phyloP scores from a whole-genome alignment of 352 stramenopile species.

The Globisporangium carolinianum region DNA sequence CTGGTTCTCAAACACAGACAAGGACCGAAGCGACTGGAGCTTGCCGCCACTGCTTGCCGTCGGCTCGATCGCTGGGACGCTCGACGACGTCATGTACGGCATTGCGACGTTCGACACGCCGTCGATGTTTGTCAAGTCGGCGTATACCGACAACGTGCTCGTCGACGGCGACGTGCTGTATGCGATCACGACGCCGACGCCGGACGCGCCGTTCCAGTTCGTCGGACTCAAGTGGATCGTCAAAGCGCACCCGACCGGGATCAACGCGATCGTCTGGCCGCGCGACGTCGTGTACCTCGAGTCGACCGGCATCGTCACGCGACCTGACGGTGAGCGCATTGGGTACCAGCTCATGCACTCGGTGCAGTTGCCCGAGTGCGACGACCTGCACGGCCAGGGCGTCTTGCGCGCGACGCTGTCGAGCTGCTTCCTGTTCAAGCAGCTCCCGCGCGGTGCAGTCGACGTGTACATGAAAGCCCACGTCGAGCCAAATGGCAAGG shows the following conservation, averaged over 20 bases:
- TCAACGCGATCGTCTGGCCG: constrained; percentile 30
- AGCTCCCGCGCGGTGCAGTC: constrained; percentile 17
- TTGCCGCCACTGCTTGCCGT: constrained; percentile 32
- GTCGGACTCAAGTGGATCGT: constrained; percentile 45
- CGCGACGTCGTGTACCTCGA: constrained; percentile 22
- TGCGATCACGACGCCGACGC: constrained; percentile 31
- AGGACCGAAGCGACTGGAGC: constrained; percentile 15
- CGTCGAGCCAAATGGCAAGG: constrained; percentile 15
- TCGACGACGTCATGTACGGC: constrained; percentile 64
- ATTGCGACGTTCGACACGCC: constrained; percentile 37
- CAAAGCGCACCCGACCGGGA: constrained; percentile 15
- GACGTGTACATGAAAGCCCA: constrained; percentile 23
- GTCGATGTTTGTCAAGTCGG: constrained; percentile 40
- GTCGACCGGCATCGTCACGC: constrained; percentile 25
- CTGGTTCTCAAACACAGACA: constrained; percentile 11
- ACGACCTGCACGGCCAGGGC: constrained; percentile 23
- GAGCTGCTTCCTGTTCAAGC: constrained; percentile 31
- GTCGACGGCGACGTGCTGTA: constrained; percentile 43
- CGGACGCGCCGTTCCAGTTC: constrained; percentile 33
- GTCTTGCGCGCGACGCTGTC: constrained; percentile 29
- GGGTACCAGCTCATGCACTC: constrained; percentile 53
- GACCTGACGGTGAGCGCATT: constrained; percentile 25
- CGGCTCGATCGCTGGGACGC: constrained; percentile 26
- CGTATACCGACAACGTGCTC: constrained; percentile 41
- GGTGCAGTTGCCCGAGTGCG: constrained; percentile 25